phyloP scores from a whole-genome alignment of 441 rosid species.

The Erodium texanum region DNA sequence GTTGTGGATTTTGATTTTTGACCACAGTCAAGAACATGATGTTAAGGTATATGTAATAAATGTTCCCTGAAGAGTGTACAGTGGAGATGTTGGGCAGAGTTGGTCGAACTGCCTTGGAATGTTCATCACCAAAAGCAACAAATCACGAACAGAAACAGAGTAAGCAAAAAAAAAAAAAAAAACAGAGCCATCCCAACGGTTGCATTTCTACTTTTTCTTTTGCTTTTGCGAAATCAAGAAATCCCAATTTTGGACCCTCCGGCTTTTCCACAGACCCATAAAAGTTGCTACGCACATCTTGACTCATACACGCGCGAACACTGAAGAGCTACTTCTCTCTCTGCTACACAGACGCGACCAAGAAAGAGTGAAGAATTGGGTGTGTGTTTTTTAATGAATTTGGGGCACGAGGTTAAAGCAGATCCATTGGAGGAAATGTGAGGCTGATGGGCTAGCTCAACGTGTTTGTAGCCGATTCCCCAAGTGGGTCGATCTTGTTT shows the following conservation, averaged over 20 bases:
- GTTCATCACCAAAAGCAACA: no score
- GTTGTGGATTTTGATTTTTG: no score
- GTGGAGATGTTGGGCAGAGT: neutral
- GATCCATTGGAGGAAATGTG: neutral
- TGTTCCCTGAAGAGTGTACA: neutral
- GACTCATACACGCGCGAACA: neutral
- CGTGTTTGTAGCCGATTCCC: neutral
- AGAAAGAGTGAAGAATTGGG: no score
- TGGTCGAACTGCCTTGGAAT: slow-evolving; percentile 8
- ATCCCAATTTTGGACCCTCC: neutral
- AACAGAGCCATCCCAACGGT: slow-evolving; percentile 17
- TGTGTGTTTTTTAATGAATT: neutral
- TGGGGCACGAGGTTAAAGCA: neutral
- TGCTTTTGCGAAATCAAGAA: slow-evolving; percentile 20
- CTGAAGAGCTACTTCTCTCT: no score
- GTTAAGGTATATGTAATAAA: no score
- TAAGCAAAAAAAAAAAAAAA: no score
- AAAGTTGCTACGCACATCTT: slow-evolving; percentile 3
- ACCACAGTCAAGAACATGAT: no score
- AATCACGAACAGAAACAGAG: no score
- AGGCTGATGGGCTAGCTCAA: neutral
- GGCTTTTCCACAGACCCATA: slow-evolving; percentile 33
- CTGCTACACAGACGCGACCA: no score
- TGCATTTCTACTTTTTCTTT: slow-evolving; percentile 25
- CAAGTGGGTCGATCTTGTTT: neutral